Evolutionary conservation across 768 basidiomycete genomes (phyloP), one percentile per base, ranked within the genome.

Genomic region (Xerocomus potaroensis): DNA sequence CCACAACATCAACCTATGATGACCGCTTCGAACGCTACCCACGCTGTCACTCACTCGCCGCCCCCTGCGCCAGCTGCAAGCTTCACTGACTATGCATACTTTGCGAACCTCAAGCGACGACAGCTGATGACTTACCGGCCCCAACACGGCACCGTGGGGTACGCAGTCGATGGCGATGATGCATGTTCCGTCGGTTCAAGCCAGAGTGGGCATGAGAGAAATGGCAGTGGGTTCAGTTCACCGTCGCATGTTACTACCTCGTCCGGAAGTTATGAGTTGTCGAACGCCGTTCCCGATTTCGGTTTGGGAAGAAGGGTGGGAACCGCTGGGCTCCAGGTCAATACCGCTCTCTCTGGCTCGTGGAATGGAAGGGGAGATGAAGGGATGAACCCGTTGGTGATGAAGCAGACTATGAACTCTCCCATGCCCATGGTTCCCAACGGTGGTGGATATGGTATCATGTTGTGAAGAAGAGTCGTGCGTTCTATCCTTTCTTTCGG

Each of bases 11-110:
- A 70, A 30, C 50, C 56, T 38, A 61, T 74, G 43, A 69, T 74
- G 54, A 73, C 75, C 4, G 72, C 76, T 30, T 71, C 76, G 18
- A 64, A 70, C 7, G 59, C 63, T 10, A 62, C 71, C 18, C 74
- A 75, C 50, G 65, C 30, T 39, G 43, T 45, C 65, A 32, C 60
- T 67, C 46, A 60, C 11, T 41, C 51, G 1, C 29, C 53, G 1
- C 30, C 63, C 5, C 38, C 60, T 0, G 38, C 50, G 16, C 18
- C 54, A 18, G 46, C 49, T 10, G 43, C 53, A 3, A 52, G 47
- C 5, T 52, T 51, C 22, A 38, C 41, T 15, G 55, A 65, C 26
- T 68, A 65, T 11, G 42, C 45, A 4, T 56, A 59, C 32, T 50
- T 66, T 43, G 48, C 53, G 30, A 62, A 62, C 40, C 45, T 60